Evolutionary conservation across 768 basidiomycete genomes (phyloP).

Genomic region (Calocera cornea): DNA sequence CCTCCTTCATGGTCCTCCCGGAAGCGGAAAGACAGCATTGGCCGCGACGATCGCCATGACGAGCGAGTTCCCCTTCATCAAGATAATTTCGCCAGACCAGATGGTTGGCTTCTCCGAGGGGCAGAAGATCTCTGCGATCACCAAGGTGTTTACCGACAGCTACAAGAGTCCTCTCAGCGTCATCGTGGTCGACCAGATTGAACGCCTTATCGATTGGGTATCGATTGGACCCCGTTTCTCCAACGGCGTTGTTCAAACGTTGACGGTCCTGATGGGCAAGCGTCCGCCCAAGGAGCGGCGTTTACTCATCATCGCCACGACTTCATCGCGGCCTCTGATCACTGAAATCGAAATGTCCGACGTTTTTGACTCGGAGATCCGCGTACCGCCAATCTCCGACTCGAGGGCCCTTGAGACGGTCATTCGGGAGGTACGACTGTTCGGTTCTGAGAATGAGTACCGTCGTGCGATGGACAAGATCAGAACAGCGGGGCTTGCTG

Average conservation of each 20-base stretch:
- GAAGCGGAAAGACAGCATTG: constrained; percentile 87
- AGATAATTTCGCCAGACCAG: constrained; percentile 84
- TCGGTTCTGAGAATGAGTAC: constrained; percentile 43
- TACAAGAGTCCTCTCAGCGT: constrained; percentile 97
- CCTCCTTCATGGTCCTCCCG: constrained; percentile 71
- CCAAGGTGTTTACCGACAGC: constrained; percentile 85
- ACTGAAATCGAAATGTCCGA: constrained; percentile 81
- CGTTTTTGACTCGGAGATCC: constrained; percentile 74
- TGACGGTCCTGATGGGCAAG: constrained; percentile 76
- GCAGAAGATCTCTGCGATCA: constrained; percentile 82
- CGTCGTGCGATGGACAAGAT: constrained; percentile 50
- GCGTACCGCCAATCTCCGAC: constrained; percentile 66
- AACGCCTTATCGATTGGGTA: constrained; percentile 69
- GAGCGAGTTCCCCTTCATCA: constrained; percentile 96
- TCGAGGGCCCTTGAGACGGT: constrained; percentile 62
- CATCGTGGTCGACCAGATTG: constrained; percentile 88
- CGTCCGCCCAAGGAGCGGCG: constrained; percentile 94
- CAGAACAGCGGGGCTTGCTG: constrained; percentile 57
- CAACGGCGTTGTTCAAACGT: constrained; percentile 78
- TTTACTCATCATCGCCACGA: constrained; percentile 80
- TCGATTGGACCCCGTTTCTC: constrained; percentile 96
- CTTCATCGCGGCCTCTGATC: constrained; percentile 74
- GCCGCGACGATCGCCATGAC: constrained; percentile 87
- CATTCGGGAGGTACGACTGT: constrained; percentile 65
- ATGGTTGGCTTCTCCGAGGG: constrained; percentile 95